Evolutionary conservation across 768 basidiomycete species (phyloP), one percentile per base, ranked within the genome.

Genomic region (Russula emetica): DNA sequence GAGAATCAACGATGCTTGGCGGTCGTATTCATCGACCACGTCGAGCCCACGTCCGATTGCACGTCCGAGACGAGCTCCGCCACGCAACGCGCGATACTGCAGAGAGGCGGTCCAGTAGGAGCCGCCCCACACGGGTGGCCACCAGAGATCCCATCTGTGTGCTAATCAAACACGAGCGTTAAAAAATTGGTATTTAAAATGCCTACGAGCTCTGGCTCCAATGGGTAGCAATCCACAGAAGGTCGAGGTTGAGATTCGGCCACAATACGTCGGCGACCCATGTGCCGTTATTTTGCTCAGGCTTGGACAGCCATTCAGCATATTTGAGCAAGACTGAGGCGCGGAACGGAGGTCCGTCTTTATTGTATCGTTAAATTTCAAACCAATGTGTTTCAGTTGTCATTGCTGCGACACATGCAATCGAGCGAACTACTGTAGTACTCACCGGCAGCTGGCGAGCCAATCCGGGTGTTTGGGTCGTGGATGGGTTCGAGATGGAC

Each of bases 101-200:
- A 65, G 36, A 40, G 64, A 65, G n/a, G n/a, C 54, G 5, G 64
- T 57, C 64, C 64, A 65, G 47, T 55, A 61, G 26, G 64, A 65
- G 26, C 64, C 59, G 14, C 59, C 38, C 51, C 54, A 61, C 22
- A 61, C 64, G 0, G 54, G 40, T 22, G 54, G 63, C 59, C n/a
- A n/a, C n/a, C n/a, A n/a, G n/a, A n/a, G n/a, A 55, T 65, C 63
- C 13, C 20, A 65, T 7, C 63, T 65, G 38, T 24, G n/a, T 6
- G 14, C 11, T 24, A 2, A 44, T 55, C 18, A 56, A 30, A 20
- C 10, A 24, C 57, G 34, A 20, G 7, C 36, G 16, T n/a, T n/a
- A n/a, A n/a, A n/a, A n/a, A n/a, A n/a, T n/a, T n/a, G n/a, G n/a
- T n/a, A n/a, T n/a, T n/a, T n/a, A n/a, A n/a, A n/a, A n/a, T n/a